A percentile compares a stretch with the other conserved stretches of the same genome.
These are phyloP conservation scores for Apiotrichum laibachii DNA, from an alignment of 1,284 basidiomycete genomes.

Conservation along the genomic window DNA sequence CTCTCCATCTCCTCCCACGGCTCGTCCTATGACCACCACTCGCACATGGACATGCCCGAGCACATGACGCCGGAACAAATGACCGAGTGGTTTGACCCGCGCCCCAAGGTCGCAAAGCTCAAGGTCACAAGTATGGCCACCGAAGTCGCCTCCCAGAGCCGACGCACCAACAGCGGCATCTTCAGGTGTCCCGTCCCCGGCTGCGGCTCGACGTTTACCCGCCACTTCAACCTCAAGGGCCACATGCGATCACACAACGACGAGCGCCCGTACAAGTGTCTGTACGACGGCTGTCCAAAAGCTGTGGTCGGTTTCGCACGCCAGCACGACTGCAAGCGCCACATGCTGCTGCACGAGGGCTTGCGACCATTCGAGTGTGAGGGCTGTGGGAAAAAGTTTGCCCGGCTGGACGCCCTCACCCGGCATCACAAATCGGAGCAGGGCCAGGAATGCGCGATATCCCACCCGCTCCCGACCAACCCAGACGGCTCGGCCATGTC, in stretches of 20 bases:
- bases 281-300: conserved; percentile 89
- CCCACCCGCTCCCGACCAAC: conserved; percentile 49
- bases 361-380: conserved; percentile 83
- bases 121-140: conserved; percentile 94
- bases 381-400: conserved; percentile 91
- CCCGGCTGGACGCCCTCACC: conserved; percentile 86
- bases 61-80: too few relatives aligned
- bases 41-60: conserved; percentile 44
- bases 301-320: conserved; percentile 70
- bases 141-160: conserved; percentile 82
- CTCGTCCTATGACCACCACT: conserved; percentile 38
- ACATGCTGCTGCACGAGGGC: conserved; percentile 80
- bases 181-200: conserved; percentile 89
- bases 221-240: conserved; percentile 61
- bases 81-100: conserved; percentile 2
- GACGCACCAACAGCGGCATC: conserved; percentile 82
- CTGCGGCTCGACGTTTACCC: conserved; percentile 92
- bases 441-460: conserved; percentile 50
- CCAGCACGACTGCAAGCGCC: conserved; percentile 94
- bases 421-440: conserved; percentile 54
- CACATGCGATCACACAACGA: conserved; percentile 95
- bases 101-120: conserved; percentile 71
- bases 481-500: conserved; percentile 49
- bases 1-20: conserved; percentile 45
- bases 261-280: conserved; percentile 87